Conservation (phyloP, 345 rosid species). For the Populus tremula region DNA sequence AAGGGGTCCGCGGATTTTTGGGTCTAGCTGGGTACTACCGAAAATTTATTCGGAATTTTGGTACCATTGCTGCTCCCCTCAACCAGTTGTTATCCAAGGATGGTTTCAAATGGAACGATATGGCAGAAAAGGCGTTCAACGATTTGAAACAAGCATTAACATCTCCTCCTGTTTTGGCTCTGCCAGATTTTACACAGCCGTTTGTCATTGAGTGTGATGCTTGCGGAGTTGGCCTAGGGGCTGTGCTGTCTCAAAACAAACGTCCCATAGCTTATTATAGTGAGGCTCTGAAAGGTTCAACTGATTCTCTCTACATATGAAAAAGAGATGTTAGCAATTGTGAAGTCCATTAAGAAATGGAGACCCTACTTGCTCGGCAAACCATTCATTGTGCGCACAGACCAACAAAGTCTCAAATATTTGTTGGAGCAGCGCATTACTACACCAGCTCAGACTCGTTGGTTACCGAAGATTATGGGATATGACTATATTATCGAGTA, state of each 20-base stretch:
- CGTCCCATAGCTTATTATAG: neutral
- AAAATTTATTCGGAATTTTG: neutral
- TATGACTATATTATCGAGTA: too few relatives aligned
- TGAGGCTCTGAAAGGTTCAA: neutral
- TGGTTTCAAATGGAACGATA: neutral
- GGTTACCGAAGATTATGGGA: too few relatives aligned
- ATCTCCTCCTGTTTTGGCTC: neutral
- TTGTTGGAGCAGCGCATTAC: too few relatives aligned
- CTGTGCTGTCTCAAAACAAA: neutral
- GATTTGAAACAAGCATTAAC: neutral
- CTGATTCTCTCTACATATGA: neutral
- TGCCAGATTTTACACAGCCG: neutral
- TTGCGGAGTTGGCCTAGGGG: neutral
- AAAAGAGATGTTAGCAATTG: neutral
- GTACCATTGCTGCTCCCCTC: neutral
- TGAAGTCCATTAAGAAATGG: neutral
- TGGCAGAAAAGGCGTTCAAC: neutral
- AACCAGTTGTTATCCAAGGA: neutral
- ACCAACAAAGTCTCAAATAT: neutral
- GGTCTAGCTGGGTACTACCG: neutral
- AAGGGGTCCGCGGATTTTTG: neutral
- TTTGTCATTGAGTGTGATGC: neutral
- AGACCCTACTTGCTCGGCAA: neutral
- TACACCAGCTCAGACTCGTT: too few relatives aligned
- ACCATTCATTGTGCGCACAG: neutral